Conservation (phyloP, 176 grass and related monocot species). For the Chloris gayana region DNA sequence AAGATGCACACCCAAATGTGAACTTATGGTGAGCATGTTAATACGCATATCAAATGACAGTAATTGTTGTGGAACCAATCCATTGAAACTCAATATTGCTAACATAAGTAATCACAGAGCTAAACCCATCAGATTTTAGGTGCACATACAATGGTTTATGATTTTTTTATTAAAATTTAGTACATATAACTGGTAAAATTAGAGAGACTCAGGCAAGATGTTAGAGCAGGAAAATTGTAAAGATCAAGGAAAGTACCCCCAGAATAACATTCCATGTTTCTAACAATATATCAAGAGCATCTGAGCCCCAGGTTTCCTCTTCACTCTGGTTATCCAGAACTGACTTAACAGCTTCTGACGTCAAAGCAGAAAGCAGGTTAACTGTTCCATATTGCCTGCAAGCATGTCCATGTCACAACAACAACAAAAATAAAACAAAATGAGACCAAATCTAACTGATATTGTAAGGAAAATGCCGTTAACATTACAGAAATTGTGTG, state of each 20-base stretch:
- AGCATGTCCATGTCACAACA: conserved; percentile 41
- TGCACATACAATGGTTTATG: background rate
- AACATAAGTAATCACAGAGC: background rate
- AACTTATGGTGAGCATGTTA: background rate
- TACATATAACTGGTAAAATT: background rate
- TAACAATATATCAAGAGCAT: conserved; percentile 92
- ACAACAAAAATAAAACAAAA: conserved; percentile 8
- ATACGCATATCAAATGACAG: conserved; percentile 20
- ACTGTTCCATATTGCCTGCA: conserved; percentile 88
- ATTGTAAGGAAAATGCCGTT: conserved; percentile 25
- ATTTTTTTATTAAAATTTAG: conserved; percentile 22
- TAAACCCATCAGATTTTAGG: conserved; percentile 8
- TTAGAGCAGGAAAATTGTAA: background rate
- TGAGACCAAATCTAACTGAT: conserved; percentile 14
- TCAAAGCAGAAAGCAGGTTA: conserved; percentile 81
- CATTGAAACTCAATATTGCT: background rate
- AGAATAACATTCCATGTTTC: conserved; percentile 97
- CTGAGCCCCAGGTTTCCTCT: conserved; percentile 88
- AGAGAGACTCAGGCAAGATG: background rate
- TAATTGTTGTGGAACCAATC: background rate
- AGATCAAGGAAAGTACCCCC: conserved; percentile 56
- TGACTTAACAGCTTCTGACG: conserved; percentile 84
- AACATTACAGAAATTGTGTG: too few relatives aligned
- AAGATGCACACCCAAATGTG: background rate
- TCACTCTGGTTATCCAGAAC: conserved; percentile 66